phyloP scores from a whole-genome alignment of 805 yeast species.

The Sugiyamaella floridensis region DNA sequence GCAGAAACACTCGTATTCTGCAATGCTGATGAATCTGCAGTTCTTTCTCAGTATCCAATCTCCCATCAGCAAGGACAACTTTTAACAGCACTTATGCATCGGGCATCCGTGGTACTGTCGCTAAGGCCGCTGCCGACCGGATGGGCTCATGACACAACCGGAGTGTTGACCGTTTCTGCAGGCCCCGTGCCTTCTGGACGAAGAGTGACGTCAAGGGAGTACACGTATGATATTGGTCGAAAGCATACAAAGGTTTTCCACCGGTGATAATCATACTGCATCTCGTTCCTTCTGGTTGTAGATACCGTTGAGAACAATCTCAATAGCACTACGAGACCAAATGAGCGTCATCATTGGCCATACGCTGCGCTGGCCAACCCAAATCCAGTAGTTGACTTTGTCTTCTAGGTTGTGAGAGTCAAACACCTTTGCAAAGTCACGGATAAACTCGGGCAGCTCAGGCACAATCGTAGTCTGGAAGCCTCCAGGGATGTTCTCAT shows the following conservation, averaged over 20 bases:
- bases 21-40: constrained; percentile 36
- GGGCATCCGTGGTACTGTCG: constrained; percentile 46
- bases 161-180: constrained; percentile 51
- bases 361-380: constrained; percentile 83
- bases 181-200: constrained; percentile 39
- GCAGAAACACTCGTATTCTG: constrained; percentile 33
- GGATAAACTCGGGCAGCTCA: constrained; percentile 60
- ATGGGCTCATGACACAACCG: constrained; percentile 75
- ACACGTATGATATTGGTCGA: constrained; percentile 43
- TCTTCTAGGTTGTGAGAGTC: constrained; percentile 64
- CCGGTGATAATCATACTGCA: constrained; percentile 30
- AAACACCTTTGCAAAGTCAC: constrained; percentile 66
- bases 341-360: constrained; percentile 87
- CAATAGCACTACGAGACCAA: constrained; percentile 84
- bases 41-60: constrained; percentile 34
- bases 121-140: constrained; percentile 71
- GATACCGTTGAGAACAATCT: constrained; percentile 76
- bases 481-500: constrained; percentile 78
- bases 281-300: constrained; percentile 34
- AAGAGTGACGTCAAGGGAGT: constrained; percentile 47
- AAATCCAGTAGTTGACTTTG: constrained; percentile 82
- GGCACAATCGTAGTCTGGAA: constrained; percentile 90
- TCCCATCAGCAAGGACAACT: constrained; percentile 39
- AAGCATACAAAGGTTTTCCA: constrained; percentile 34
- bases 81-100: constrained; percentile 42